Percentiles rank a stretch among this genome's conserved stretches.
phyloP scores from a whole-genome alignment of 257 asterid genomes.

The Leptodermis oblonga region DNA sequence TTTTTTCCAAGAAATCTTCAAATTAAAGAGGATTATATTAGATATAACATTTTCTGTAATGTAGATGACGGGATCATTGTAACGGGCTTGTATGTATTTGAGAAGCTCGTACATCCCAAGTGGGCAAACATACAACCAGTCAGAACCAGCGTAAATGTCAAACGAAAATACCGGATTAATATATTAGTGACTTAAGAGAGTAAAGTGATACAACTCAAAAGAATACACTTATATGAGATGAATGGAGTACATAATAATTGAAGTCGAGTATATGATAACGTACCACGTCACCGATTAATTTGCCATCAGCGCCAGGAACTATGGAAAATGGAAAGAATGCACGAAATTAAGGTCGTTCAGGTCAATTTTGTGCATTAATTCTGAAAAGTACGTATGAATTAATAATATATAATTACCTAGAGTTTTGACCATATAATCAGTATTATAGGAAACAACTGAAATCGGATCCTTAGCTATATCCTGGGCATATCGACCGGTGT shows the following conservation, averaged over 20 bases:
- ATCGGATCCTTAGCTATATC: background rate
- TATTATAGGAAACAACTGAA: background rate
- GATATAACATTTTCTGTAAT: conserved; percentile 38
- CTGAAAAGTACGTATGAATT: background rate
- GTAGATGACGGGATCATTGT: conserved; percentile 26
- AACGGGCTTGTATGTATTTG: background rate
- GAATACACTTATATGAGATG: no score
- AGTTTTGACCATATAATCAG: conserved; percentile 4
- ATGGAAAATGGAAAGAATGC: no score
- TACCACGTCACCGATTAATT: conserved; percentile 22
- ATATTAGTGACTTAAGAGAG: background rate
- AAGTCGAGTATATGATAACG: no score
- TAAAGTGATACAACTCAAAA: background rate
- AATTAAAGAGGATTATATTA: no score
- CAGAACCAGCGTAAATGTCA: conserved; percentile 22
- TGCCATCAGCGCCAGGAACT: conserved; percentile 14
- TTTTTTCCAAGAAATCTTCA: no score
- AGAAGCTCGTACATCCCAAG: conserved; percentile 22
- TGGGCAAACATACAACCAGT: conserved; percentile 28
- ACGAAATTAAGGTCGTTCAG: no score
- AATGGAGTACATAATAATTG: no score
- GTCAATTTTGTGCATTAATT: no score
- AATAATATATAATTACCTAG: background rate
- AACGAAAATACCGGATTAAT: background rate
- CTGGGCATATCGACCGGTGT: conserved; percentile 16